These are phyloP conservation scores for Tuber melanosporum DNA, from an alignment of 495 filamentous ascomycete genomes.

Conservation along the genomic window DNA sequence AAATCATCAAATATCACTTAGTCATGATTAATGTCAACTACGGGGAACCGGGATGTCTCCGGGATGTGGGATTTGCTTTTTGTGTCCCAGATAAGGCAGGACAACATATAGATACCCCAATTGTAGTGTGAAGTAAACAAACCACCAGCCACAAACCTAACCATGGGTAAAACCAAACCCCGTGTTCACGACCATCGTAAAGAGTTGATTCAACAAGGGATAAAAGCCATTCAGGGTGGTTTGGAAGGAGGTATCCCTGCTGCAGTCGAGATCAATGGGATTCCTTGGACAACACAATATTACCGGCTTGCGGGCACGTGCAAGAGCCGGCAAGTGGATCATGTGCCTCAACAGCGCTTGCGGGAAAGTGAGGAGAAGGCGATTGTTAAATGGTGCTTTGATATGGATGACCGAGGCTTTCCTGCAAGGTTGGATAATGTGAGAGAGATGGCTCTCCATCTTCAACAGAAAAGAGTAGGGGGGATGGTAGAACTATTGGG, in stretches of 20 bases:
- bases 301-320: not conserved
- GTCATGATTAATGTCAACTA: not conserved
- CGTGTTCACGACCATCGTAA: not conserved
- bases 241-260: not conserved
- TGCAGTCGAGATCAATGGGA: slow-evolving; percentile 8
- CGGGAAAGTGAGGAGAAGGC: not conserved
- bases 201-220: slow-evolving; percentile 5
- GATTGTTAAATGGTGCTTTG: not conserved
- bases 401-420: not conserved
- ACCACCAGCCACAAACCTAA: not conserved
- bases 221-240: not conserved
- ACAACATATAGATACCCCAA: not conserved
- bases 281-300: slow-evolving; percentile 2
- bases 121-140: not conserved
- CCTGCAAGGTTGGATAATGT: not conserved
- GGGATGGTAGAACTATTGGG: not conserved
- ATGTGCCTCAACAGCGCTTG: not conserved
- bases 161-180: not conserved
- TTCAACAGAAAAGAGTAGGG: not conserved
- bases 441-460: slow-evolving; percentile 5
- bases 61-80: not conserved
- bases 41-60: too few species aligned
- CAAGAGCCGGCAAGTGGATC: not conserved
- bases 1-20: too few species aligned
- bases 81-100: not conserved